phyloP scores from a whole-genome alignment of 495 filamentous ascomycete species.

The Aspergillus affinis region DNA sequence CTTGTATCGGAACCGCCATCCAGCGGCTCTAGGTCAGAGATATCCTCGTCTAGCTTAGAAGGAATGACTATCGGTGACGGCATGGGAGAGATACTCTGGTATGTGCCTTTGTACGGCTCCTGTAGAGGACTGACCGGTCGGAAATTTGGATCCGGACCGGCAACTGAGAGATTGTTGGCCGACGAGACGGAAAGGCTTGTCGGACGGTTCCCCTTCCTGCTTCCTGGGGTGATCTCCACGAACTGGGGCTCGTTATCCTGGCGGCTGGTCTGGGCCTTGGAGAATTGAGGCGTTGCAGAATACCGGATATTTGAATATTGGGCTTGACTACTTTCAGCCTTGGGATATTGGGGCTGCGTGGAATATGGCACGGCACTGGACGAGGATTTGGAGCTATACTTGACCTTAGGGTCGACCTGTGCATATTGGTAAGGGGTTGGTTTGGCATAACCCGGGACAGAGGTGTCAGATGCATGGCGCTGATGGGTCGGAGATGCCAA shows the following conservation, averaged over 20 bases:
- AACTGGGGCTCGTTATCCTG: constrained; percentile 36
- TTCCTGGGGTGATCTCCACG: constrained; percentile 42
- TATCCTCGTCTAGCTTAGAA: constrained; percentile 43
- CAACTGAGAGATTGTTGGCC: constrained; percentile 36
- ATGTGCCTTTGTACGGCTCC: constrained; percentile 92
- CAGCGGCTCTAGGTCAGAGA: constrained; percentile 51
- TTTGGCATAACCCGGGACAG: constrained; percentile 32
- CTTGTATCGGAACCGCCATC: constrained; percentile 39
- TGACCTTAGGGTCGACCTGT: constrained; percentile 42
- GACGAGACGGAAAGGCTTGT: constrained; percentile 44
- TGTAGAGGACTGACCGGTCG: constrained; percentile 80
- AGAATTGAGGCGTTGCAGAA: constrained; percentile 20
- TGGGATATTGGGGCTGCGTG: constrained; percentile 25
- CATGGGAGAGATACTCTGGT: constrained; percentile 94
- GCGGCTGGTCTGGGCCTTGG: constrained; percentile 13
- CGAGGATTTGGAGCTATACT: constrained; percentile 42
- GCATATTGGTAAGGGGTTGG: constrained; percentile 42
- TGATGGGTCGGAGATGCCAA: constrained; percentile 21
- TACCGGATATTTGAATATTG: constrained; percentile 19
- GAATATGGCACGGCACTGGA: constrained; percentile 25
- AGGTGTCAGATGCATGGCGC: constrained; percentile 30
- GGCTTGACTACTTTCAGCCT: constrained; percentile 15
- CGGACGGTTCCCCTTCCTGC: constrained; percentile 31
- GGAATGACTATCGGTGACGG: constrained; percentile 67
- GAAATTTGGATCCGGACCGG: constrained; percentile 30